A percentile compares a stretch with the other conserved stretches of the same genome.
phyloP scores from a whole-genome alignment of 345 rosid species.

The Rubroshorea leprosula region DNA sequence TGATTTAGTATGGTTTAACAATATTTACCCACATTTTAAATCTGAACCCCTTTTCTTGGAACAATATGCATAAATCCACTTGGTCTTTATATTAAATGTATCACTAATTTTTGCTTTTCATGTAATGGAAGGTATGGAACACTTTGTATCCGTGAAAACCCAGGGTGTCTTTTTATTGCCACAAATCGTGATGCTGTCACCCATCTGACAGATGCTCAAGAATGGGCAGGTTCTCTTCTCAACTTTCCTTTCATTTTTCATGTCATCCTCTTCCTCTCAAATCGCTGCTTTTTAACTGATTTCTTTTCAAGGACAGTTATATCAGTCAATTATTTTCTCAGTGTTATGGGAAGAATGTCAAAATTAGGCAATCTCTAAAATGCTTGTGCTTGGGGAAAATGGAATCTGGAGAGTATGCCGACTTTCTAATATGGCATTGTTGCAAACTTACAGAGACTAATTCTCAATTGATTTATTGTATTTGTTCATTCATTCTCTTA shows the following conservation, averaged over 20 bases:
- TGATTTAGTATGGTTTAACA: not conserved
- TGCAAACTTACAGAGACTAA: no score
- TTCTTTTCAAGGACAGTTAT: not conserved
- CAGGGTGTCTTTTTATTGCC: constrained; percentile 91
- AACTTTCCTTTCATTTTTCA: constrained; percentile 2
- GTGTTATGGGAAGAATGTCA: not conserved
- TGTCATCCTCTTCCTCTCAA: constrained; percentile 1
- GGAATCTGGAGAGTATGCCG: no score
- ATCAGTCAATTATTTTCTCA: not conserved
- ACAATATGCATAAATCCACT: not conserved
- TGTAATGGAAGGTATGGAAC: constrained; percentile 71
- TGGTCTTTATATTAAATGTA: constrained; percentile 3
- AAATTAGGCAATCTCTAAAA: no score
- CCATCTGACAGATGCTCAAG: constrained; percentile 91
- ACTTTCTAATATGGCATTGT: no score
- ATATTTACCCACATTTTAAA: not conserved
- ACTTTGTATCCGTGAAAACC: constrained; percentile 86
- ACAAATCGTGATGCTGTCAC: constrained; percentile 94
- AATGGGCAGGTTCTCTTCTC: constrained; percentile 79
- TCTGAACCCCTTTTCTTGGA: not conserved
- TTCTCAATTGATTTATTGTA: no score
- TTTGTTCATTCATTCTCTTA: not conserved
- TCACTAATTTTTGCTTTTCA: not conserved
- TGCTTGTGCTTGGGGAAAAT: no score
- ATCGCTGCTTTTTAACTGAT: no score